Evolutionary conservation across 768 basidiomycete species (phyloP).

Genomic region (Mycena vulgaris): DNA sequence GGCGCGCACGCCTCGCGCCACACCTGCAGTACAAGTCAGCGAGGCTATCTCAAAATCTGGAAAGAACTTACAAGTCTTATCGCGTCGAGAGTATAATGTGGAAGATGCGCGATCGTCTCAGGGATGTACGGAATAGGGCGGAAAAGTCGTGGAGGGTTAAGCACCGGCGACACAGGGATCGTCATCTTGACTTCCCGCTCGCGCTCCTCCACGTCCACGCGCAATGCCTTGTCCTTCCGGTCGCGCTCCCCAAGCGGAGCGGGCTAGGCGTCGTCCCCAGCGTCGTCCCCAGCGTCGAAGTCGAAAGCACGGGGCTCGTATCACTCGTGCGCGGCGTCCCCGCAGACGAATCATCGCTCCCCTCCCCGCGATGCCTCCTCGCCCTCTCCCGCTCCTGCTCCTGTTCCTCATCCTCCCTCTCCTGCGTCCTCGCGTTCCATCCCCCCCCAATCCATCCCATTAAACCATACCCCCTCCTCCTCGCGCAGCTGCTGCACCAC

Average conservation of each 20-base stretch:
- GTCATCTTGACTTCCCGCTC: background rate
- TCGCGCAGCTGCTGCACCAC: slow-evolving; percentile 71
- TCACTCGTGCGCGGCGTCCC: slow-evolving; percentile 62
- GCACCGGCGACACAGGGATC: slow-evolving; percentile 69
- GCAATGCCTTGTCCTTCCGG: slow-evolving; percentile 53
- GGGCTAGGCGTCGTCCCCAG: no score
- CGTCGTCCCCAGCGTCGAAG: slow-evolving; percentile 83
- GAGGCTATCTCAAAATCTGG: no score
- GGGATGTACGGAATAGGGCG: slow-evolving; percentile 83
- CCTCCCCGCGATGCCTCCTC: slow-evolving; percentile 23
- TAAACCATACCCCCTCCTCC: slow-evolving; percentile 78
- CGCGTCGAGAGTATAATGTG: slow-evolving; percentile 71
- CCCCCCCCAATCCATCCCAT: slow-evolving; percentile 80
- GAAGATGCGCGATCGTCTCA: slow-evolving; percentile 66
- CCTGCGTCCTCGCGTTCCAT: slow-evolving; percentile 52
- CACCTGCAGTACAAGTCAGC: no score
- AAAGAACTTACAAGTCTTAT: slow-evolving; percentile 69
- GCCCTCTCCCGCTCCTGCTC: slow-evolving; percentile 45
- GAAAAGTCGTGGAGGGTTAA: slow-evolving; percentile 74
- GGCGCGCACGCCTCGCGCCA: no score
- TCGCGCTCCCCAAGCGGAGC: slow-evolving; percentile 63
- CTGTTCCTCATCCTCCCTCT: slow-evolving; percentile 36
- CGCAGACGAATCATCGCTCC: slow-evolving; percentile 64
- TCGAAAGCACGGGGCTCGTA: slow-evolving; percentile 83
- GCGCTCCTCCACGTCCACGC: no score